A percentile compares a stretch with the other conserved stretches of the same genome.
phyloP scores from a whole-genome alignment of 345 rosid genomes.

The Acer saccharum region DNA sequence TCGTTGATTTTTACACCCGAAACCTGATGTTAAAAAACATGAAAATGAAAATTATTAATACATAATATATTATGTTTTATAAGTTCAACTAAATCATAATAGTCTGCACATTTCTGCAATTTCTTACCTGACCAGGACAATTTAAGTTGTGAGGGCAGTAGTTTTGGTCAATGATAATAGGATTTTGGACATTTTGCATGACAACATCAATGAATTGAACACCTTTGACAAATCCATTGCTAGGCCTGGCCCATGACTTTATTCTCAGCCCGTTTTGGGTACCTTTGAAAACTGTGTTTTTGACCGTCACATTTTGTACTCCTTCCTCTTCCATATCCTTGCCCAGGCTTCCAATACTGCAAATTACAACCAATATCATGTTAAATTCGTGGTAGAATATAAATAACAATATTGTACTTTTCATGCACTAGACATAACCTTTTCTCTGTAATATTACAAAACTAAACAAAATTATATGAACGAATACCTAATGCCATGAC shows the following conservation, averaged over 20 bases:
- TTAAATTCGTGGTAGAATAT: not conserved
- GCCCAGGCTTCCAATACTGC: slow-evolving; percentile 62
- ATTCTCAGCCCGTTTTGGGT: slow-evolving; percentile 62
- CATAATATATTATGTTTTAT: not conserved
- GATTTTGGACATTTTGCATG: slow-evolving; percentile 48
- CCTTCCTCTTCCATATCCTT: slow-evolving; percentile 50
- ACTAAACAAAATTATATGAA: not conserved
- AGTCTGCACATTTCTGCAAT: too few relatives aligned
- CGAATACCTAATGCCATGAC: slow-evolving; percentile 28
- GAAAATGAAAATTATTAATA: not conserved
- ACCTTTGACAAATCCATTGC: slow-evolving; percentile 52
- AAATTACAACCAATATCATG: not conserved
- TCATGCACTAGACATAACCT: too few relatives aligned
- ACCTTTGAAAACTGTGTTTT: slow-evolving; percentile 33
- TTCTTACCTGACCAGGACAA: slow-evolving; percentile 34
- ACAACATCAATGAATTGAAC: slow-evolving; percentile 37
- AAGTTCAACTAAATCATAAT: too few relatives aligned
- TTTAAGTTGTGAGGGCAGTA: slow-evolving; percentile 52
- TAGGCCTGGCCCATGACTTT: slow-evolving; percentile 68
- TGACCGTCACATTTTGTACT: slow-evolving; percentile 52
- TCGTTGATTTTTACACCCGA: slow-evolving; percentile 40
- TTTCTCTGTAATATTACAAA: too few relatives aligned
- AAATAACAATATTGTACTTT: too few relatives aligned
- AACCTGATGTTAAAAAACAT: not conserved
- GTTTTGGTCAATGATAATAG: slow-evolving; percentile 60